A percentile compares a stretch with the other conserved stretches of the same genome.
phyloP scores from a whole-genome alignment of 139 green algal genomes.

The Diplosphaera chodatii region DNA sequence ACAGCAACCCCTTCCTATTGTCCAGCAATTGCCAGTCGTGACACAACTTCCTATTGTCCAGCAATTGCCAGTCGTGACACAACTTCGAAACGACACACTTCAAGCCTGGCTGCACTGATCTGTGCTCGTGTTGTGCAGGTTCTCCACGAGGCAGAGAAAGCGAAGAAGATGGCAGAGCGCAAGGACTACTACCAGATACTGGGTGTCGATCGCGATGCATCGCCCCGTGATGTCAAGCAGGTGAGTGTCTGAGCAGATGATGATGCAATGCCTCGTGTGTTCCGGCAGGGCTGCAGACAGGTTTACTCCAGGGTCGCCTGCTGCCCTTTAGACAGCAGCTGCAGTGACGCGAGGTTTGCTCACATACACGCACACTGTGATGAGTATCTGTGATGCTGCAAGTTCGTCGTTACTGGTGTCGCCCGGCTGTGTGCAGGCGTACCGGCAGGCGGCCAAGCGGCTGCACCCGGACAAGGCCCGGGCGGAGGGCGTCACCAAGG shows the following conservation, averaged over 20 bases:
- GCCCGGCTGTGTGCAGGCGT: constrained; percentile 1
- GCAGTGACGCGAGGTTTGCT: not conserved
- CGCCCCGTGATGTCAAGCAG: constrained; percentile 14
- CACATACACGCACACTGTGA: not conserved
- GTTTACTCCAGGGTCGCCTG: not conserved
- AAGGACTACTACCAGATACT: constrained; percentile 74
- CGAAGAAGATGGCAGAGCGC: constrained; percentile 12
- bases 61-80: too few species aligned
- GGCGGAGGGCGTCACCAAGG: constrained; percentile 9
- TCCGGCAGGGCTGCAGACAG: too few species aligned
- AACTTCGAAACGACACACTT: too few species aligned
- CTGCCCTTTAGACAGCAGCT: too few species aligned
- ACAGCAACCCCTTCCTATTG: too few species aligned
- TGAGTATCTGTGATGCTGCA: not conserved
- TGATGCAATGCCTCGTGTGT: too few species aligned
- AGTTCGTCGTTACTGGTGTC: too few species aligned
- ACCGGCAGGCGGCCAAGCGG: constrained; percentile 7
- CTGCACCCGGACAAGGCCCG: constrained; percentile 35
- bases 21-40: too few species aligned
- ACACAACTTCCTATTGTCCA: too few species aligned
- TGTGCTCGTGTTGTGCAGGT: constrained; percentile 7
- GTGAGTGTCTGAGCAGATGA: too few species aligned
- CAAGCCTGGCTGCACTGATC: too few species aligned
- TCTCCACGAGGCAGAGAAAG: constrained; percentile 12
- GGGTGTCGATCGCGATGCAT: constrained; percentile 19